These are phyloP conservation scores for Aspergillus egyptiacus DNA, from an alignment of 495 filamentous ascomycete species.

Conservation along the genomic window DNA sequence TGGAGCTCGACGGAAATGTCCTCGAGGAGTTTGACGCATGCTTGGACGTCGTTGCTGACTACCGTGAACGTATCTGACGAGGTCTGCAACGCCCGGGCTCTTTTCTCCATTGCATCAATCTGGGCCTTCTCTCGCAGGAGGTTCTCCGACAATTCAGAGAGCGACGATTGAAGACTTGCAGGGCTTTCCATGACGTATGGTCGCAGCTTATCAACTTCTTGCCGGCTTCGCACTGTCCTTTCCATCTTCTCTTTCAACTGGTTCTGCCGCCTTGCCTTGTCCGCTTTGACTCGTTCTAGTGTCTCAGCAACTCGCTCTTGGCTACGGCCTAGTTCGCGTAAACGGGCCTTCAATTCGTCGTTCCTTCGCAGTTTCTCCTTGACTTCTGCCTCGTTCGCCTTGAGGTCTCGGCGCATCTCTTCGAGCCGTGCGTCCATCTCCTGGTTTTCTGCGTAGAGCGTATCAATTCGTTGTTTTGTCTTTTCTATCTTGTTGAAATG, in stretches of 20 bases:
- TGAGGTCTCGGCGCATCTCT: conserved; percentile 70
- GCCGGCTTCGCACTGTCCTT: conserved; percentile 47
- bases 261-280: conserved; percentile 63
- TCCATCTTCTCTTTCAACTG: conserved; percentile 77
- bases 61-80: conserved; percentile 82
- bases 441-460: conserved; percentile 79
- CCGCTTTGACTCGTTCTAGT: conserved; percentile 66
- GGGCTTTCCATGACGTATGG: conserved; percentile 90
- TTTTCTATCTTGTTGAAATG: conserved; percentile 86
- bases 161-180: conserved; percentile 68
- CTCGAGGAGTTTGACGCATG: conserved; percentile 80
- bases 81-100: conserved; percentile 84
- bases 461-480: conserved; percentile 79
- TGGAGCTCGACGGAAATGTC: conserved; percentile 76
- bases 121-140: conserved; percentile 69
- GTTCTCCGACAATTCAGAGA: conserved; percentile 73
- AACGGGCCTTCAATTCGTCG: conserved; percentile 70
- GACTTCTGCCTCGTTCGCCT: conserved; percentile 70
- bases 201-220: conserved; percentile 80
- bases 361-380: conserved; percentile 77
- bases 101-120: conserved; percentile 80
- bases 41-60: conserved; percentile 73
- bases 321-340: conserved; percentile 68
- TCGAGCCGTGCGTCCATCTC: conserved; percentile 73
- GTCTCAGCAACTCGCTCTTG: conserved; percentile 75